Percentiles rank a stretch among this genome's conserved stretches.
Evolutionary conservation across 2,329 filamentous ascomycete species (phyloP).

Genomic region (Pezicula radicicola): DNA sequence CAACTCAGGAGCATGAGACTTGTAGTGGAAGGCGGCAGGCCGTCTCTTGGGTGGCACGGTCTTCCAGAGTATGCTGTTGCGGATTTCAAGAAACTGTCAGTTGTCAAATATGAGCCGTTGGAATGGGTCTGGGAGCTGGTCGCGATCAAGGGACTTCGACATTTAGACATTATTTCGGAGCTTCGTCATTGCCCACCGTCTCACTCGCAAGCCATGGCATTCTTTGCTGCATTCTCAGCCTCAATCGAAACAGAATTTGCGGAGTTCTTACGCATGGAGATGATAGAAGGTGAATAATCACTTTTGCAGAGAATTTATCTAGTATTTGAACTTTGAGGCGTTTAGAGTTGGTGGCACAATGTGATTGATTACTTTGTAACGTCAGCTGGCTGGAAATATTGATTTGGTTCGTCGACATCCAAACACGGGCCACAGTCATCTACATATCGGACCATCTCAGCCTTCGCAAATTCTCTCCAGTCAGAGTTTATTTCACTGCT

Average conservation of each 20-base stretch:
- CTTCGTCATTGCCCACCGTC: constrained; percentile 52
- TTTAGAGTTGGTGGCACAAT: no score
- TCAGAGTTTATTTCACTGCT: no score
- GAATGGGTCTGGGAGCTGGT: constrained; percentile 57
- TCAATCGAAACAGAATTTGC: constrained; percentile 55
- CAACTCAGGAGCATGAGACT: constrained; percentile 43
- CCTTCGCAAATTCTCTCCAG: neutral
- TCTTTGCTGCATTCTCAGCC: constrained; percentile 57
- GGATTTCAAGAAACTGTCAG: constrained; percentile 44
- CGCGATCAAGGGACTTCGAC: constrained; percentile 43
- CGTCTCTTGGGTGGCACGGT: constrained; percentile 44
- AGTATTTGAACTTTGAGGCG: no score
- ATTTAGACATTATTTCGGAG: constrained; percentile 49
- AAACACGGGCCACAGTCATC: constrained; percentile 1
- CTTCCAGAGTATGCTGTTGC: constrained; percentile 40
- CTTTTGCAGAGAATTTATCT: no score
- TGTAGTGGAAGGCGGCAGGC: constrained; percentile 52
- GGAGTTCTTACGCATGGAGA: constrained; percentile 43
- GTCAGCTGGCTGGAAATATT: neutral
- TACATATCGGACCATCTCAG: neutral
- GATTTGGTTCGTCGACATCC: neutral
- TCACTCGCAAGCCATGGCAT: constrained; percentile 49
- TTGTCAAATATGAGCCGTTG: constrained; percentile 42
- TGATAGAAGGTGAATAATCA: constrained; percentile 20
- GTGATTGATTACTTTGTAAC: neutral